Conservation (phyloP, 805 yeast species). For the Lipomyces spencermartinsiae region DNA sequence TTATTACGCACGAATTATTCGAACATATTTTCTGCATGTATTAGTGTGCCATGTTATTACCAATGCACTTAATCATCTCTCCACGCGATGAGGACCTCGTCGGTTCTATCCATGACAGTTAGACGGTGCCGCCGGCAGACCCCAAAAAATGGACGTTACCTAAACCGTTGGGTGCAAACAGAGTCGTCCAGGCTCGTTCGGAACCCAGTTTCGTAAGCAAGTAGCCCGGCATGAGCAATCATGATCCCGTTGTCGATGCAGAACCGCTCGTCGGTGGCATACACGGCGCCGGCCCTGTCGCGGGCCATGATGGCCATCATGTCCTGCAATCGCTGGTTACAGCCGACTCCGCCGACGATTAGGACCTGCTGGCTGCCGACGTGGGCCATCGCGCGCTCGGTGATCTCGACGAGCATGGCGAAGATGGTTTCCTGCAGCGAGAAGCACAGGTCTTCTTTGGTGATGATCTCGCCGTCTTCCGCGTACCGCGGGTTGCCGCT, state of each 20-base stretch:
- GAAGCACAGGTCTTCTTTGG: slow-evolving; percentile 87
- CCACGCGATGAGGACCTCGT: slow-evolving; percentile 35
- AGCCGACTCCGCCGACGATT: slow-evolving; percentile 99
- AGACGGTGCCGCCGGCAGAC: background rate
- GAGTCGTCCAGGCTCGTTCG: slow-evolving; percentile 64
- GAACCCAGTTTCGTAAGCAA: slow-evolving; percentile 84
- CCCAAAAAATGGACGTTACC: slow-evolving; percentile 45
- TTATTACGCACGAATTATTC: no score
- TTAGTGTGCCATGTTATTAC: no score
- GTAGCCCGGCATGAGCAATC: slow-evolving; percentile 97
- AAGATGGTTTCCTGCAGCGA: slow-evolving; percentile 91
- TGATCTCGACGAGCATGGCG: slow-evolving; percentile 96
- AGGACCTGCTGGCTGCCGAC: slow-evolving; percentile 87
- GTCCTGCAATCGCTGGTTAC: slow-evolving; percentile 85
- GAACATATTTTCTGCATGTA: no score
- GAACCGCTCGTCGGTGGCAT: slow-evolving; percentile 94
- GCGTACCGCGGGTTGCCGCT: slow-evolving; percentile 48
- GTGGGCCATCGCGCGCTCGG: slow-evolving; percentile 98
- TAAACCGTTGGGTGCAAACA: slow-evolving; percentile 88
- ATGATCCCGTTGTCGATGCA: slow-evolving; percentile 98
- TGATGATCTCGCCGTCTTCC: slow-evolving; percentile 57
- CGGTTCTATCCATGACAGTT: slow-evolving; percentile 14
- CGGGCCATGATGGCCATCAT: slow-evolving; percentile 97
- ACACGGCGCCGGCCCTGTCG: slow-evolving; percentile 87
- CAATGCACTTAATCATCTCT: slow-evolving; percentile 22